Base-by-base conservation (phyloP, 2,329 filamentous ascomycete species). In the Emydomyces testavorans region DNA sequence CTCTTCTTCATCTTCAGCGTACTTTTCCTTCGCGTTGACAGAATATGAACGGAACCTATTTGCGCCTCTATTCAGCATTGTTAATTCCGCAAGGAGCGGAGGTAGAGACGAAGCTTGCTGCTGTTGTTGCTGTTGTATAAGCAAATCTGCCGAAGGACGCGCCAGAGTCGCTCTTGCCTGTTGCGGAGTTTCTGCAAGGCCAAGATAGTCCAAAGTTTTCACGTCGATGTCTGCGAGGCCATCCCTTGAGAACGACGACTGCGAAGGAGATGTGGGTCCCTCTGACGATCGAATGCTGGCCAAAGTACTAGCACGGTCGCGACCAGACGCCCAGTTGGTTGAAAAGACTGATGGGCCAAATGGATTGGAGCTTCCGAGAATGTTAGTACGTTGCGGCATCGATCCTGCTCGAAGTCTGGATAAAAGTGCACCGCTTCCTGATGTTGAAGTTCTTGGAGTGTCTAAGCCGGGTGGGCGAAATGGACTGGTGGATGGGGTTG, bases 21-120 rank as follows among this genome's bases (percentile, higher is more conserved):
- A 96, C 65, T 92, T 93, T 64, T 96, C 90, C 67, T 94, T 95
- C 48, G 94, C 93, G 66, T 98, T 98, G 55, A 98, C 92, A 0
- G 92, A 98, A 65, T 95, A 96, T 1, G 92, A 98, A 39, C 92
- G 81, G 73, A 96, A 94, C 45, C 92, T 80, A 64, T 85, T 96
- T 37, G 82, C 76, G 57, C 85, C 84, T 62, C 79, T 84, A 54
- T 82, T 83, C 55, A 86, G 77, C 62, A 85, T 82, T 52, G 82
- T 80, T 52, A 90, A 71, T 59, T 84, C 84, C 37, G 83, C 81
- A 28, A 90, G 73, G 54, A 87, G 83, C 2, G 84, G 82, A 34
- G 71, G 71, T 20, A 74, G 57, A 11, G 66, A 63, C 50, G 73
- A 66, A 46, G 73, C 68, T 23, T 76, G 72, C 49, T 76, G 71